These are phyloP conservation scores for Capillidium rhysosporum DNA, from an alignment of 371 early-diverging fungal species.

Conservation along the genomic window DNA sequence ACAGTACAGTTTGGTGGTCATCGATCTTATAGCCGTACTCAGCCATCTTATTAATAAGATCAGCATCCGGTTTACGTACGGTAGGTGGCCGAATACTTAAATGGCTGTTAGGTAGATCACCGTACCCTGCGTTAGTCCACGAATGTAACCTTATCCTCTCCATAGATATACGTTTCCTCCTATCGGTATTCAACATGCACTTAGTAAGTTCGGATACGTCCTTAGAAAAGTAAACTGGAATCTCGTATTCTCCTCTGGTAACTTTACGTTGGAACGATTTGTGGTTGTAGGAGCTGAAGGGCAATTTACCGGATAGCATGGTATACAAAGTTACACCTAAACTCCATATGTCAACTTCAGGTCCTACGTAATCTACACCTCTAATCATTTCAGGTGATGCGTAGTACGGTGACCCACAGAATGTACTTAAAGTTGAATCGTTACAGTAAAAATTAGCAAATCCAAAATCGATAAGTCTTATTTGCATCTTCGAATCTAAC, in stretches of 20 bases:
- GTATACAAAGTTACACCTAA: constrained; percentile 91
- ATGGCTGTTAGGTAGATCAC: constrained; percentile 36
- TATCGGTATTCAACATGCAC: constrained; percentile 57
- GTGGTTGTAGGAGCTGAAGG: constrained; percentile 85
- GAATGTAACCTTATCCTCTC: constrained; percentile 53
- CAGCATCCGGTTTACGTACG: constrained; percentile 41
- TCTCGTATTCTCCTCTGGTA: constrained; percentile 55
- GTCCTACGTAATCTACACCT: constrained; percentile 75
- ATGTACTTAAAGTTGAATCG: constrained; percentile 57
- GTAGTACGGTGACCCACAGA: constrained; percentile 94
- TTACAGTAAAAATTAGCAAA: constrained; percentile 79
- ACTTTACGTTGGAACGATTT: constrained; percentile 74
- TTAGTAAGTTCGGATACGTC: constrained; percentile 60
- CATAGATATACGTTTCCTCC: constrained; percentile 50
- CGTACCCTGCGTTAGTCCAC: constrained; percentile 72
- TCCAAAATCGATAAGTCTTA: constrained; percentile 77
- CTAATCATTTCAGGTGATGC: constrained; percentile 89
- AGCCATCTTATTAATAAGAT: constrained; percentile 57
- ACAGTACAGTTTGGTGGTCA: constrained; percentile 34
- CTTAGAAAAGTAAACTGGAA: constrained; percentile 38
- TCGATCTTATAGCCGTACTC: constrained; percentile 72
- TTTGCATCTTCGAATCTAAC: constrained; percentile 15
- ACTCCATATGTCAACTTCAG: constrained; percentile 93
- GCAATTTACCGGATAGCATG: constrained; percentile 83
- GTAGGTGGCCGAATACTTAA: constrained; percentile 48